These are phyloP conservation scores for Rhizodiscina lignyota DNA, from an alignment of 495 filamentous ascomycete species.

Conservation along the genomic window DNA sequence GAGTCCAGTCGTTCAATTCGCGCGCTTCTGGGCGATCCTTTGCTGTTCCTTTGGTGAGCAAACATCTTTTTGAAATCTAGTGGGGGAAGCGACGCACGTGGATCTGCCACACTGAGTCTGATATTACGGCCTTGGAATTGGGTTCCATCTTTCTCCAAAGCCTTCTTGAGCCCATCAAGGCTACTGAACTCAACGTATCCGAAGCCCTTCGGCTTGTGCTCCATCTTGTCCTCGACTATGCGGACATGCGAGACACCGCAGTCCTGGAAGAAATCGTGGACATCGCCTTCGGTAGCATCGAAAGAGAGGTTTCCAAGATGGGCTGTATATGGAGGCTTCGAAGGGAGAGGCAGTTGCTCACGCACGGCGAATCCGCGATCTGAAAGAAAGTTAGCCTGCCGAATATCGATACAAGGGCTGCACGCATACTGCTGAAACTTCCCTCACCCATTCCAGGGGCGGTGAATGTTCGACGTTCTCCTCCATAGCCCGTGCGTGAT, in stretches of 20 bases:
- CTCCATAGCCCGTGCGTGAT: conserved; percentile 22
- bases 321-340: conserved; percentile 82
- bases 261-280: conserved; percentile 67
- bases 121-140: conserved; percentile 77
- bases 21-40: conserved; percentile 54
- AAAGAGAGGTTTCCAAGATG: conserved; percentile 95
- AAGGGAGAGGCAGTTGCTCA: conserved; percentile 71
- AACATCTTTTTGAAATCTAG: background rate
- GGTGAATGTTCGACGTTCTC: conserved; percentile 29
- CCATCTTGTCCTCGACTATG: conserved; percentile 88
- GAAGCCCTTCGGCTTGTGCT: conserved; percentile 87
- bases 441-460: conserved; percentile 24
- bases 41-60: conserved; percentile 28
- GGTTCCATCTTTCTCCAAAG: conserved; percentile 61
- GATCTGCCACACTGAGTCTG: conserved; percentile 72
- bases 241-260: conserved; percentile 80
- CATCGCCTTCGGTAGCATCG: conserved; percentile 64
- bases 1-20: conserved; percentile 68
- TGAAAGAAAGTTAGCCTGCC: too few species aligned
- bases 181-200: conserved; percentile 90
- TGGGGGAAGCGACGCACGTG: conserved; percentile 39
- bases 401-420: too few species aligned
- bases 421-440: too few species aligned
- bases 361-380: conserved; percentile 28
- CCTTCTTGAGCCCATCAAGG: conserved; percentile 79